These are phyloP conservation scores for Dactylellina parvicollis DNA, from an alignment of 2,329 filamentous ascomycete genomes.

Conservation along the genomic window DNA sequence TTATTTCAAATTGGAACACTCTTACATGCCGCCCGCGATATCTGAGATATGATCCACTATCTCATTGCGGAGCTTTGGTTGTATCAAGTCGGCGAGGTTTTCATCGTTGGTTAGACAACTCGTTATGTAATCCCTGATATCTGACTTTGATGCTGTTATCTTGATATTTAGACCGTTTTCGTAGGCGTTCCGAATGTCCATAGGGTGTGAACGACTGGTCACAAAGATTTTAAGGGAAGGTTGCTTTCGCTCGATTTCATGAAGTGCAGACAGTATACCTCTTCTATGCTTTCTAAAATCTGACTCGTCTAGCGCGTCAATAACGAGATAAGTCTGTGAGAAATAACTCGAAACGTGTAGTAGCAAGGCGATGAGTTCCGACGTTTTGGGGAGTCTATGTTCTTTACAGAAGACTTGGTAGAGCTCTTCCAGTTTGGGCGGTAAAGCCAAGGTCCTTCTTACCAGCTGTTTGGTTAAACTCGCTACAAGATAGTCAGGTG, in stretches of 20 bases:
- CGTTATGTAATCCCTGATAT: constrained; percentile 39
- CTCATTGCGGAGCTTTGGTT: constrained; percentile 33
- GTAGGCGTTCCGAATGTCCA: constrained; percentile 27
- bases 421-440: constrained; percentile 19
- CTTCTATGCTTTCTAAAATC: constrained; percentile 27
- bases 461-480: constrained; percentile 30
- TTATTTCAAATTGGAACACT: too few relatives aligned
- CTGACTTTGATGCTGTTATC: constrained; percentile 33
- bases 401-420: constrained; percentile 42
- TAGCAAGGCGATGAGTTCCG: constrained; percentile 16
- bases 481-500: constrained; percentile 33
- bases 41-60: constrained; percentile 43
- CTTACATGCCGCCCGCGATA: constrained; percentile 37
- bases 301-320: constrained; percentile 35
- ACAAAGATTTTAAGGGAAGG: constrained; percentile 29
- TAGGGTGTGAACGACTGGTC: constrained; percentile 35
- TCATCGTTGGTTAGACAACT: constrained; percentile 33
- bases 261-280: constrained; percentile 10
- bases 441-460: constrained; percentile 11
- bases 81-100: constrained; percentile 33
- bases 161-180: constrained; percentile 40
- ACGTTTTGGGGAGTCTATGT: constrained; percentile 24
- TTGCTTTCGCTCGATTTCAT: constrained; percentile 21
- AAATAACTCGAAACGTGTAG: constrained; percentile 21
- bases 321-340: constrained; percentile 33